Evolutionary conservation across 2,329 filamentous ascomycete genomes (phyloP).

Genomic region (Claviceps fusiformis): DNA sequence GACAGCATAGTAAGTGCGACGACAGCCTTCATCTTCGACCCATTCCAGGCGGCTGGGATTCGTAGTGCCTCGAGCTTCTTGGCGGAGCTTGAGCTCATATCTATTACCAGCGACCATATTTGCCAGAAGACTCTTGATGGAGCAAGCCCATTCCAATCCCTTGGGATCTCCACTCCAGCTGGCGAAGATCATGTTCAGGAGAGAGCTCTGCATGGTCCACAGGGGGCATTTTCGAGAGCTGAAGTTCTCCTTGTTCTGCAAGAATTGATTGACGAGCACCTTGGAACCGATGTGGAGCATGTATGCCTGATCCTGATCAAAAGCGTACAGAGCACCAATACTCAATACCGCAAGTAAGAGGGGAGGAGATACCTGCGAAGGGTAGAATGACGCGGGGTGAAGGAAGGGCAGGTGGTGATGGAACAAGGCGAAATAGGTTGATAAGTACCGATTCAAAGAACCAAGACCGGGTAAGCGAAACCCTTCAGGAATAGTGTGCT

Average conservation of each 20-base stretch:
- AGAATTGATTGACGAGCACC: constrained; percentile 88
- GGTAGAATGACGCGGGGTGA: constrained; percentile 81
- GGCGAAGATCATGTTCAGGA: constrained; percentile 97
- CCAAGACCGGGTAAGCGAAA: constrained; percentile 75
- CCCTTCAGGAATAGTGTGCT: constrained; percentile 71
- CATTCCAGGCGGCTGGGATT: constrained; percentile 75
- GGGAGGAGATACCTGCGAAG: constrained; percentile 65
- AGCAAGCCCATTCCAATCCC: constrained; percentile 95
- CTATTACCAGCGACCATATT: constrained; percentile 98
- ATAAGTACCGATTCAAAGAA: constrained; percentile 80
- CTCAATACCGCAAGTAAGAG: constrained; percentile 82
- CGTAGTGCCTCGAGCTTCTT: constrained; percentile 68
- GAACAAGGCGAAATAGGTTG: constrained; percentile 93
- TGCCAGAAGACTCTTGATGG: constrained; percentile 92
- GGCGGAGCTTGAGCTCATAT: constrained; percentile 88
- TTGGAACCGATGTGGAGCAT: constrained; percentile 96
- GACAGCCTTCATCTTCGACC: constrained; percentile 93
- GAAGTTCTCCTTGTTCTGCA: constrained; percentile 97
- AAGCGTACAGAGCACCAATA: constrained; percentile 90
- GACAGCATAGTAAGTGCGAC: constrained; percentile 93
- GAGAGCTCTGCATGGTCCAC: constrained; percentile 95
- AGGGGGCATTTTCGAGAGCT: constrained; percentile 93
- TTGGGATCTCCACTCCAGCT: constrained; percentile 99
- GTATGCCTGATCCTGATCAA: constrained; percentile 93
- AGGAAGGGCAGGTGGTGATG: constrained; percentile 94